Evolutionary conservation across 2,329 filamentous ascomycete species (phyloP).

Genomic region (Fusarium buxicola): DNA sequence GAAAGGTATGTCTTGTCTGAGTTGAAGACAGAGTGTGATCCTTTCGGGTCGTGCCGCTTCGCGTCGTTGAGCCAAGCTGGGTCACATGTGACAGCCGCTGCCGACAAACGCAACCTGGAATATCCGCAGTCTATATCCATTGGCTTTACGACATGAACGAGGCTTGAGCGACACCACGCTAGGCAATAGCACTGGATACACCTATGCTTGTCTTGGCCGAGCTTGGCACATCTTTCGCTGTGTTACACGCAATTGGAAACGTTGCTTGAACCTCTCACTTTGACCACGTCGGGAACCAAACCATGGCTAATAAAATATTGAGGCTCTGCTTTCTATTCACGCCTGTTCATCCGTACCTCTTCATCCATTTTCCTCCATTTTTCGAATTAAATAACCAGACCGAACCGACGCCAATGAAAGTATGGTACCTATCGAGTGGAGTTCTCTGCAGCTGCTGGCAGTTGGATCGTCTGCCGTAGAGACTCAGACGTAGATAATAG

Average conservation of each 20-base stretch:
- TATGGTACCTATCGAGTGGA: constrained; percentile 44
- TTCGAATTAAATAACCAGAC: constrained; percentile 34
- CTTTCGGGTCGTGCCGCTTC: constrained; percentile 23
- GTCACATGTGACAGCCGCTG: constrained; percentile 39
- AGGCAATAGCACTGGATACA: neutral
- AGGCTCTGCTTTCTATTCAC: constrained; percentile 34
- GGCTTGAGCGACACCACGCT: constrained; percentile 11
- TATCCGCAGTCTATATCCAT: no score
- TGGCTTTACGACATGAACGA: constrained; percentile 14
- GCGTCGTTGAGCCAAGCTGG: constrained; percentile 12
- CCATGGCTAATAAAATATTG: constrained; percentile 6
- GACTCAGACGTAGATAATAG: constrained; percentile 43
- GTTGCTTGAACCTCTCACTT: no score
- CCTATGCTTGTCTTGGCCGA: no score
- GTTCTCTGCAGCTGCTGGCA: constrained; percentile 34
- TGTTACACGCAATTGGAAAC: no score
- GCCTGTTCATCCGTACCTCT: neutral
- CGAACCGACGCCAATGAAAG: constrained; percentile 40
- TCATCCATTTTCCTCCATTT: constrained; percentile 28
- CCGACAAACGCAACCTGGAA: constrained; percentile 29
- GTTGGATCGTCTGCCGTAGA: constrained; percentile 32
- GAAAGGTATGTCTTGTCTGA: neutral
- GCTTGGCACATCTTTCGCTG: no score
- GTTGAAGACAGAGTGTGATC: neutral
- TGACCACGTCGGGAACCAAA: neutral